A percentile compares a stretch with the other conserved stretches of the same genome.
Evolutionary conservation across 768 basidiomycete genomes (phyloP).

Genomic region (Boletus edulis): DNA sequence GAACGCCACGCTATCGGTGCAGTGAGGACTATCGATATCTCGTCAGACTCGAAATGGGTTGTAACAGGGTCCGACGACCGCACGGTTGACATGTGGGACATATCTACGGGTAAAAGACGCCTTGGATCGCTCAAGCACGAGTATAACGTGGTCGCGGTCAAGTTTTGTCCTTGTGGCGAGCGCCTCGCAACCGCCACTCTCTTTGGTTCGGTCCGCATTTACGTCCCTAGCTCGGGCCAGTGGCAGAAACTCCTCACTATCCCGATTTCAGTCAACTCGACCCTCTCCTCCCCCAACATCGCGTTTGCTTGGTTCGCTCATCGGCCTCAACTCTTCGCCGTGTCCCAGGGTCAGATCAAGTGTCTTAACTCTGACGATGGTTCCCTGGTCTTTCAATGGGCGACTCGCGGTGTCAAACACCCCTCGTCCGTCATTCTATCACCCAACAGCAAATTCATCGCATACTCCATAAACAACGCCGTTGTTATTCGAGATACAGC

Average conservation of each 20-base stretch:
- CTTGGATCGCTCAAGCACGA: slow-evolving; percentile 11
- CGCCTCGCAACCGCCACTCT: slow-evolving; percentile 20
- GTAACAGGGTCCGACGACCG: slow-evolving; percentile 17
- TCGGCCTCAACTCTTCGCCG: slow-evolving; percentile 10
- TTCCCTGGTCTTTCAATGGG: slow-evolving; percentile 11
- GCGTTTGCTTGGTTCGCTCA: slow-evolving; percentile 10
- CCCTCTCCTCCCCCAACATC: background rate
- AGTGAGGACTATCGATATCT: slow-evolving; percentile 17
- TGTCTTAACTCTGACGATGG: slow-evolving; percentile 15
- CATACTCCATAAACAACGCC: slow-evolving; percentile 10
- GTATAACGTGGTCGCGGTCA: slow-evolving; percentile 18
- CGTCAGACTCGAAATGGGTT: slow-evolving; percentile 17
- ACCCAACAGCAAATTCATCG: slow-evolving; percentile 11
- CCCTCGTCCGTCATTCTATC: slow-evolving; percentile 13
- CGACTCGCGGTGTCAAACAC: slow-evolving; percentile 4
- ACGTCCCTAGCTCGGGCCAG: background rate
- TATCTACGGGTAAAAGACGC: slow-evolving; percentile 11
- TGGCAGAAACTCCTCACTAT: slow-evolving; percentile 14
- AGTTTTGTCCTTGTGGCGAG: slow-evolving; percentile 17
- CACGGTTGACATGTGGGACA: slow-evolving; percentile 12
- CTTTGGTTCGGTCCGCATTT: slow-evolving; percentile 19
- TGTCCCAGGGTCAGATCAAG: slow-evolving; percentile 19
- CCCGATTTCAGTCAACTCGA: slow-evolving; percentile 11
- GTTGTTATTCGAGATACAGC: slow-evolving; percentile 11
- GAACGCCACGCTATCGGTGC: background rate